Evolutionary conservation across 2,329 filamentous ascomycete genomes (phyloP).

Genomic region (Fonsecaea pedrosoi): DNA sequence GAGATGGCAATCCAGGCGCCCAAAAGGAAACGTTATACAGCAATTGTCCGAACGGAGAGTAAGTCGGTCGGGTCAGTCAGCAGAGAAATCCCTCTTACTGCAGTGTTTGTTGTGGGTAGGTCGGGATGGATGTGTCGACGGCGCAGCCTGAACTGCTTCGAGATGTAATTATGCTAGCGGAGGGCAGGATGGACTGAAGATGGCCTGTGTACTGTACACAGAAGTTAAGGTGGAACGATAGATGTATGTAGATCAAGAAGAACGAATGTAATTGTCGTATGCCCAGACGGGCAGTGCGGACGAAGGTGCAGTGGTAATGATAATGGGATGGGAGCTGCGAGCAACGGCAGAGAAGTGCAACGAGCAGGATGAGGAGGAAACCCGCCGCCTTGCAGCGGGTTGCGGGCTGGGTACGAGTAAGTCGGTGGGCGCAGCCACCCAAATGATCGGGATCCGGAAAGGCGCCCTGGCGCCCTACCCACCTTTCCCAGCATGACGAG

Average conservation of each 20-base stretch:
- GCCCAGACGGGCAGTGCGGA: slow-evolving; percentile 17
- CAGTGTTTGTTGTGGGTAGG: neutral
- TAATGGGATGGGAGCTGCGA: neutral
- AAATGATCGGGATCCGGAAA: neutral
- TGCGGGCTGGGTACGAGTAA: neutral
- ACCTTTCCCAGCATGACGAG: neutral
- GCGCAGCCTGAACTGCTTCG: neutral
- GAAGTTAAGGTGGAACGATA: slow-evolving; percentile 7
- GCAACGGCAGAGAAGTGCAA: slow-evolving; percentile 12
- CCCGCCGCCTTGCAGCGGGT: neutral
- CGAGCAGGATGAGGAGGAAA: slow-evolving; percentile 2
- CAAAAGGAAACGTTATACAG: neutral
- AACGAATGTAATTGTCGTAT: slow-evolving; percentile 14
- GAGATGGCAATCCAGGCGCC: neutral
- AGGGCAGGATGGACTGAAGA: neutral
- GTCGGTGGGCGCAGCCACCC: slow-evolving; percentile 18
- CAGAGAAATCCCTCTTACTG: neutral
- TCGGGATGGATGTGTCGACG: neutral
- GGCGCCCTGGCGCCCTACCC: neutral
- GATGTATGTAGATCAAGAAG: slow-evolving; percentile 2
- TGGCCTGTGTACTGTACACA: slow-evolving; percentile 3
- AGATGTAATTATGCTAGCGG: neutral
- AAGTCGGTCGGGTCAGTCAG: neutral
- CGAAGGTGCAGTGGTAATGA: slow-evolving; percentile 7
- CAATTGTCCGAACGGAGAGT: neutral